Evolutionary conservation across 805 yeast species (phyloP).

Genomic region (Cyberlindnera maclurae): DNA sequence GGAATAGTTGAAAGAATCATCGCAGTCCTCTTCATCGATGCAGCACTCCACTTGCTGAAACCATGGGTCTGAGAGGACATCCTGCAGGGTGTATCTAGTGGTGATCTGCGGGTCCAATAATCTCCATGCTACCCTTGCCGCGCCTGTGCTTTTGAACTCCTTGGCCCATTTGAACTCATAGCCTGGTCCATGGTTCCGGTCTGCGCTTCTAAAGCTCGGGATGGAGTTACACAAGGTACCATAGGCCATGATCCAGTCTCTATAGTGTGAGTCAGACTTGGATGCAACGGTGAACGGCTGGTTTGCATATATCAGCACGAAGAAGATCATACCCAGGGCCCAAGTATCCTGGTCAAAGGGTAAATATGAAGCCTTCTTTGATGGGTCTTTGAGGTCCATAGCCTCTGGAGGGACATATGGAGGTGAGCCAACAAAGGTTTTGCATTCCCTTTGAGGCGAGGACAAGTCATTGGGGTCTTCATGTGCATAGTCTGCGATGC

Average conservation of each 20-base stretch:
- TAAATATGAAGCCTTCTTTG: slow-evolving; percentile 38
- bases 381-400: slow-evolving; percentile 38
- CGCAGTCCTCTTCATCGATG: slow-evolving; percentile 34
- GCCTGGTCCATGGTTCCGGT: slow-evolving; percentile 56
- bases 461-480: slow-evolving; percentile 41
- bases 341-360: slow-evolving; percentile 67
- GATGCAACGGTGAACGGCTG: slow-evolving; percentile 55
- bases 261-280: slow-evolving; percentile 39
- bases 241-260: slow-evolving; percentile 49
- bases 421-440: slow-evolving; percentile 66
- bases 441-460: slow-evolving; percentile 30
- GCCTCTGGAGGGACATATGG: slow-evolving; percentile 81
- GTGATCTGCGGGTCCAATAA: slow-evolving; percentile 55
- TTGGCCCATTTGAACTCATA: slow-evolving; percentile 64
- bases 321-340: slow-evolving; percentile 65
- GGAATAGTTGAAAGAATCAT: slow-evolving; percentile 7
- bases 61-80: slow-evolving; percentile 58
- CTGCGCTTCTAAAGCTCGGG: slow-evolving; percentile 42
- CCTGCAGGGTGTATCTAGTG: slow-evolving; percentile 47
- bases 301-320: slow-evolving; percentile 48
- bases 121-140: slow-evolving; percentile 69
- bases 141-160: slow-evolving; percentile 48
- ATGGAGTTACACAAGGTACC: slow-evolving; percentile 31
- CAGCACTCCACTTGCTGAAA: slow-evolving; percentile 55
- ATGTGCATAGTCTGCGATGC: slow-evolving; percentile 64